Conservation (phyloP, 345 rosid genomes). For the Acer negundo region DNA sequence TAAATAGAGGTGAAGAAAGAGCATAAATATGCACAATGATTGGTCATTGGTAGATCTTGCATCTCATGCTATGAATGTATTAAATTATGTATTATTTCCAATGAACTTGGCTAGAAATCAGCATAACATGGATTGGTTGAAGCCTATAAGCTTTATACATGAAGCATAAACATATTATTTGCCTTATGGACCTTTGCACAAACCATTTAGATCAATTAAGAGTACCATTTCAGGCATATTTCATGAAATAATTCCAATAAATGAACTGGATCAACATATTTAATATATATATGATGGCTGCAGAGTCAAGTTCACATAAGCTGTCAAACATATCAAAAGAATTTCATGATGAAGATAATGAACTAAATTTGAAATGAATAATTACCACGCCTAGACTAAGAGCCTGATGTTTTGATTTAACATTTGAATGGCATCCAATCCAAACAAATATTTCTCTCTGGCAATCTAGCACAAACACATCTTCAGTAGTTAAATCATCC, state of each 20-base stretch:
- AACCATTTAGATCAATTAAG: neutral
- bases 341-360: neutral
- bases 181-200: neutral
- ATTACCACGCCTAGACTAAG: slow-evolving; percentile 64
- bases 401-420: slow-evolving; percentile 54
- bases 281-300: neutral
- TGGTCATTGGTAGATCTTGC: slow-evolving; percentile 6
- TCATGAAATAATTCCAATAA: neutral
- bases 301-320: neutral
- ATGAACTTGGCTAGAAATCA: neutral
- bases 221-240: neutral
- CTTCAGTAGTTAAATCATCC: slow-evolving; percentile 90
- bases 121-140: neutral
- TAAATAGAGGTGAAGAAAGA: slow-evolving; percentile 1
- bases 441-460: slow-evolving; percentile 65
- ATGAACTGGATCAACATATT: neutral
- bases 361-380: neutral
- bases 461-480: slow-evolving; percentile 67
- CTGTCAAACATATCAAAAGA: neutral
- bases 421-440: slow-evolving; percentile 61
- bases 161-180: neutral
- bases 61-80: neutral
- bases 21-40: neutral
- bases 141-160: neutral
- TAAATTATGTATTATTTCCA: neutral